Percentiles rank a stretch among this genome's conserved stretches.
Evolutionary conservation across 495 filamentous ascomycete species (phyloP).

Genomic region (Neurospora sp.): DNA sequence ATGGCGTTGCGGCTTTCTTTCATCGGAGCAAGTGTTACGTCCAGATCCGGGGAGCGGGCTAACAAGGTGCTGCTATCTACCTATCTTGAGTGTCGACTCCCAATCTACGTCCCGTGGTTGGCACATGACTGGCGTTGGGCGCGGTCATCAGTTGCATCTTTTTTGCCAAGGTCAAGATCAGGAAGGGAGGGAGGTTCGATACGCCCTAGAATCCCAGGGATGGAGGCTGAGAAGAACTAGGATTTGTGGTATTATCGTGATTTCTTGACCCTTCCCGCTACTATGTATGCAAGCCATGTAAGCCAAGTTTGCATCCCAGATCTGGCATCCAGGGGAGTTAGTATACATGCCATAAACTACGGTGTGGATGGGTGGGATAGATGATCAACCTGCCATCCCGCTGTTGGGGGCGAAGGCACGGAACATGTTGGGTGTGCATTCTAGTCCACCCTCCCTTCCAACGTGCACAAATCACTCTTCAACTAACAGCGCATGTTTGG

Average conservation of each 20-base stretch:
- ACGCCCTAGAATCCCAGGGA: not conserved
- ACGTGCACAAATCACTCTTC: not conserved
- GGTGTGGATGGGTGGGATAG: not conserved
- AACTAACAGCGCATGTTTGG: not conserved
- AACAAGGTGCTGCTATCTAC: not conserved
- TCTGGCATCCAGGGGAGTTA: not conserved
- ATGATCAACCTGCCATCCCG: not conserved
- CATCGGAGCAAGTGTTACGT: not conserved
- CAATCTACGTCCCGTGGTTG: not conserved
- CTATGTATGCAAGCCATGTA: not conserved
- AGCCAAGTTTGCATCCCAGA: not conserved
- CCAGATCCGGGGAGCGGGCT: not conserved
- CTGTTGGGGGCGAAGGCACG: not conserved
- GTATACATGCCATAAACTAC: not conserved
- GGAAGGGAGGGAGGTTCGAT: not conserved
- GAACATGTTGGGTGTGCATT: not conserved
- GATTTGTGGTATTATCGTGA: not conserved
- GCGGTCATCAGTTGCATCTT: not conserved
- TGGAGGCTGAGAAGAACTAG: not conserved
- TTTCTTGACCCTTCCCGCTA: not conserved
- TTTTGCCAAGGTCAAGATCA: not conserved
- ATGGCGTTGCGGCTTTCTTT: not conserved
- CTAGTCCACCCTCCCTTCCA: not conserved
- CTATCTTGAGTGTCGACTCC: not conserved
- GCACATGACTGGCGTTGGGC: not conserved